Evolutionary conservation across 495 filamentous ascomycete genomes (phyloP), one percentile per base, ranked within the genome.

Genomic region (Gamarada debralockiae): DNA sequence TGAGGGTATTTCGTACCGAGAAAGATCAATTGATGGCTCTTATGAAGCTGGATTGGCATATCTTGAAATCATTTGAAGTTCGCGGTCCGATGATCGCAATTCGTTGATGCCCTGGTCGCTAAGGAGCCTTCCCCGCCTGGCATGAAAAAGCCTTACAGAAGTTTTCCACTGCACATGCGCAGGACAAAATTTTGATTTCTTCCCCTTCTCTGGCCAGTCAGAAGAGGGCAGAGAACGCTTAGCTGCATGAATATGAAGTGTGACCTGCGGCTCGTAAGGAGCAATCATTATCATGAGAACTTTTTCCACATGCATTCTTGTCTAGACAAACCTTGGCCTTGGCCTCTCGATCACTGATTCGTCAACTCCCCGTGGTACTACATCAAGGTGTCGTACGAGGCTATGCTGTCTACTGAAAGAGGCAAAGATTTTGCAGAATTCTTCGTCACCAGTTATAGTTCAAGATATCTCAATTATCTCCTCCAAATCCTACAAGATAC

Each of bases 401-500:
- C n/a, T n/a, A n/a, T n/a, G n/a, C n/a, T n/a, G n/a, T n/a, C n/a
- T n/a, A n/a, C n/a, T n/a, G n/a, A n/a, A n/a, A n/a, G n/a, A n/a
- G n/a, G n/a, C n/a, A n/a, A n/a, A n/a, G n/a, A n/a, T n/a, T n/a
- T n/a, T n/a, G n/a, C n/a, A n/a, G n/a, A n/a, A n/a, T n/a, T n/a
- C n/a, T n/a, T n/a, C n/a, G n/a, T n/a, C n/a, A 4, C 14, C 24
- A 20, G 43, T 24, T 34, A 14, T 42, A 25, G 10, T 42, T 60
- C 54, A 53, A 53, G 48, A 47, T 50, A 45, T 55, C 47, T 62
- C 44, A 23, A 62, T 62, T 62, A 62, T 20, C 41, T 57, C 55
- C 55, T 38, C 38, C 48, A 42, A 50, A 50, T 57, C 55, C 48
- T 62, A 62, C 55, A 62, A 52, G 42, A 55, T 62, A 62, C 59